Evolutionary conservation across 2,329 filamentous ascomycete species (phyloP).

Genomic region (Scolecobasidium constrictum): DNA sequence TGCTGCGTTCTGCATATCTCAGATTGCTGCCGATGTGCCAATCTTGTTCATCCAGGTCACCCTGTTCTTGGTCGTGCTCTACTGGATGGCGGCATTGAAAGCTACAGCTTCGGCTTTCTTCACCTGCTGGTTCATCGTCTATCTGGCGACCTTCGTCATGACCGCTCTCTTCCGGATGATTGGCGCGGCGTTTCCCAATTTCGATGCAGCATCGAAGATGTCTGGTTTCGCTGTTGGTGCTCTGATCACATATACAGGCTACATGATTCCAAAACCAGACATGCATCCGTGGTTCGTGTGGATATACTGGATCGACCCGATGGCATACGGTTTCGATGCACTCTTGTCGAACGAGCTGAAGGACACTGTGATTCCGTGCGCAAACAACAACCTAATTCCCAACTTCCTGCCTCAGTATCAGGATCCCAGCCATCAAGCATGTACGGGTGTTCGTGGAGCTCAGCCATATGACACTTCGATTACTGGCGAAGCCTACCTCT

Average conservation of each 20-base stretch:
- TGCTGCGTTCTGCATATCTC: slow-evolving; percentile 71
- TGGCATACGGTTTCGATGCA: slow-evolving; percentile 64
- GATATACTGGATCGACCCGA: slow-evolving; percentile 68
- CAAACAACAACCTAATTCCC: slow-evolving; percentile 57
- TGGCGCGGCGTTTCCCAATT: slow-evolving; percentile 65
- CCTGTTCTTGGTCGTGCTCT: slow-evolving; percentile 63
- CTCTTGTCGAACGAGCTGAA: slow-evolving; percentile 85
- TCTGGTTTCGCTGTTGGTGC: slow-evolving; percentile 71
- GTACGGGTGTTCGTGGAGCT: slow-evolving; percentile 67
- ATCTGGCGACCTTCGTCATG: slow-evolving; percentile 42
- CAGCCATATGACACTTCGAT: slow-evolving; percentile 52
- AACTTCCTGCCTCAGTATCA: slow-evolving; percentile 57
- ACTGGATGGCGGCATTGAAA: slow-evolving; percentile 64
- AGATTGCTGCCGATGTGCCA: slow-evolving; percentile 67
- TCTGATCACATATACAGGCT: slow-evolving; percentile 75
- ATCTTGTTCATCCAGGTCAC: slow-evolving; percentile 63
- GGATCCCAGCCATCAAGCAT: slow-evolving; percentile 66
- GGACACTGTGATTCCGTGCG: slow-evolving; percentile 57
- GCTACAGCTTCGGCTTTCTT: slow-evolving; percentile 69
- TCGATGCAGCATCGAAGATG: slow-evolving; percentile 73
- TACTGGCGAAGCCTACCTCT: slow-evolving; percentile 58
- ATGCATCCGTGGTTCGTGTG: slow-evolving; percentile 69
- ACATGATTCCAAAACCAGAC: slow-evolving; percentile 68
- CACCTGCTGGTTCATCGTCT: slow-evolving; percentile 51
- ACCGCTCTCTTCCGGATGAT: slow-evolving; percentile 68